Evolutionary conservation across 192 early-diverging fungal species (phyloP).

Genomic region (Backusella luteola): DNA sequence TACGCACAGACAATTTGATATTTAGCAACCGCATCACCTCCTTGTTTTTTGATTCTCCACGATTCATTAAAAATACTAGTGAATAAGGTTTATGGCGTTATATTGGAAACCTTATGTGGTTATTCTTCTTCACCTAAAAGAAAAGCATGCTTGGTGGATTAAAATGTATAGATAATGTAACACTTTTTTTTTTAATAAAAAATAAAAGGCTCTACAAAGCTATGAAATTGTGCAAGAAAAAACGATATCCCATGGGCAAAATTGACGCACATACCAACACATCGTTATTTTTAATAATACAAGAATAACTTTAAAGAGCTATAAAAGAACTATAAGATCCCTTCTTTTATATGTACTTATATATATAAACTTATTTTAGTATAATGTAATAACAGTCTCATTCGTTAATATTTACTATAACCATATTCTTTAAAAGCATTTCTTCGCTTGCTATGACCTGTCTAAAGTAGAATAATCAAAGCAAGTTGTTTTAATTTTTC

Average conservation of each 20-base stretch:
- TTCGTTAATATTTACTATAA: constrained; percentile 8
- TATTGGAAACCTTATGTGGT: background rate
- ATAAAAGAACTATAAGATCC: background rate
- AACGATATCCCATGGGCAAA: background rate
- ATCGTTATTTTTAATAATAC: background rate
- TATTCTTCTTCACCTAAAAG: background rate
- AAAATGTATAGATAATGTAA: background rate
- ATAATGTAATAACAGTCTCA: background rate
- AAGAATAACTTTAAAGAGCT: background rate
- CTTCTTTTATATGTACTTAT: background rate
- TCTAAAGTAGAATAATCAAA: background rate
- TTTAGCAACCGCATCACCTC: background rate
- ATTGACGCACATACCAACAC: too few relatives aligned
- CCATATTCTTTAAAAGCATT: background rate
- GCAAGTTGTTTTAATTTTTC: background rate
- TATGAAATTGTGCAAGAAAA: background rate
- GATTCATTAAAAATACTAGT: background rate
- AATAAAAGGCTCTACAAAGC: background rate
- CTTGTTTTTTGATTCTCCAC: background rate
- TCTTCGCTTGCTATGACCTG: background rate
- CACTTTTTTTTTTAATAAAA: background rate
- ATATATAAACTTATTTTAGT: background rate
- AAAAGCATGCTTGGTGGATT: background rate
- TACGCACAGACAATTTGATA: background rate
- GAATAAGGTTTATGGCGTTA: background rate